Evolutionary conservation across 2,329 filamentous ascomycete genomes (phyloP).

Genomic region (Verticillium tricorpus): DNA sequence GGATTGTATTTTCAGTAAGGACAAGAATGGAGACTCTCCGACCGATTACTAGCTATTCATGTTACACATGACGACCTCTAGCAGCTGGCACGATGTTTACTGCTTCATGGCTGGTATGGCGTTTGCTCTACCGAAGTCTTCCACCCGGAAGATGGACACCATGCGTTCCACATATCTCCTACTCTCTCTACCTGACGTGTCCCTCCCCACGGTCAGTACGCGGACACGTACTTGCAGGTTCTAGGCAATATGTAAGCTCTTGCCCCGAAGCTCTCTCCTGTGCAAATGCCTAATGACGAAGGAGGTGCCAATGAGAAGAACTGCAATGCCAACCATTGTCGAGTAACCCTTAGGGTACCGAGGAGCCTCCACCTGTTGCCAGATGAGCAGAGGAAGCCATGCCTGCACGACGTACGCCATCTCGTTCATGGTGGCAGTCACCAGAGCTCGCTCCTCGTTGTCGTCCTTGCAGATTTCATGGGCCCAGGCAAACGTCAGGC

Average conservation of each 20-base stretch:
- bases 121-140: no score
- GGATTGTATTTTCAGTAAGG: no score
- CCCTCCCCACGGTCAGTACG: no score
- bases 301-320: slow-evolving; percentile 44
- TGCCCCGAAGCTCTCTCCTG: slow-evolving; percentile 28
- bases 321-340: slow-evolving; percentile 45
- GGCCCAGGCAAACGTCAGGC: slow-evolving; percentile 42
- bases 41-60: no score
- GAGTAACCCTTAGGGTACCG: slow-evolving; percentile 57
- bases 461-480: slow-evolving; percentile 45
- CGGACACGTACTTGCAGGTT: no score
- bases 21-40: no score
- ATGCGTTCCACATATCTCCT: no score
- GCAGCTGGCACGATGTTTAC: no score
- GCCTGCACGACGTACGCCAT: slow-evolving; percentile 66
- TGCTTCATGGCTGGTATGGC: no score
- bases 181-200: no score
- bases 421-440: slow-evolving; percentile 63
- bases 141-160: no score
- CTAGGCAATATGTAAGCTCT: neutral
- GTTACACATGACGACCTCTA: no score
- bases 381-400: slow-evolving; percentile 63
- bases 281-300: slow-evolving; percentile 43
- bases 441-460: slow-evolving; percentile 62
- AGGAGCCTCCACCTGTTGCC: slow-evolving; percentile 61